Conservation (phyloP, 2,329 filamentous ascomycete species). For the Sporothrix variecibatus region DNA sequence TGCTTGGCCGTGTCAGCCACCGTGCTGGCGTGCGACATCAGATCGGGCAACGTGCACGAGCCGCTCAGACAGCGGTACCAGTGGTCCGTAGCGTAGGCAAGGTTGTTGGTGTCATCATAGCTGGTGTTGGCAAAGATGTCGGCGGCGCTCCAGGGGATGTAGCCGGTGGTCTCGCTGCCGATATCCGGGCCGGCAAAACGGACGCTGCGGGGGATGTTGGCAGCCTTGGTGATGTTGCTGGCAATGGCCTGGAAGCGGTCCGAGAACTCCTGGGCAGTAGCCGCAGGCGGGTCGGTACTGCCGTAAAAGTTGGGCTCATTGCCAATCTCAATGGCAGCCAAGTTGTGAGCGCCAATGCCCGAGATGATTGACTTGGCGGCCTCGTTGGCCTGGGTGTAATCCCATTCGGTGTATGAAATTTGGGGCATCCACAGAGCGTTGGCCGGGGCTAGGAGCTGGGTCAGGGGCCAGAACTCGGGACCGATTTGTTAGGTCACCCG, state of each 20-base stretch:
- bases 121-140: neutral
- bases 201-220: neutral
- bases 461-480: neutral
- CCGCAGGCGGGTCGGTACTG: neutral
- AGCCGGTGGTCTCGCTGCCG: constrained; percentile 2
- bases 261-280: constrained; percentile 6
- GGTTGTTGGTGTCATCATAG: constrained; percentile 6
- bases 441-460: neutral
- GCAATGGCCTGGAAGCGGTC: constrained; percentile 12
- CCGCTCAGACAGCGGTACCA: constrained; percentile 19
- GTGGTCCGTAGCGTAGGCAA: constrained; percentile 8
- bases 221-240: constrained; percentile 10
- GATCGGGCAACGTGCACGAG: neutral
- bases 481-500: constrained; percentile 9
- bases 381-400: neutral
- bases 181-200: constrained; percentile 6
- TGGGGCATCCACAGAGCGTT: constrained; percentile 1
- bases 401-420: neutral
- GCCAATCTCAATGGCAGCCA: constrained; percentile 20
- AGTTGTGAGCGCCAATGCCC: constrained; percentile 4
- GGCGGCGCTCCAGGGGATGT: neutral
- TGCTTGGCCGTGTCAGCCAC: constrained; percentile 13
- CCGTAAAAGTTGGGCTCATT: constrained; percentile 17
- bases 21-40: constrained; percentile 9
- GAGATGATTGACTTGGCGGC: constrained; percentile 11